Evolutionary conservation across 257 asterid species (phyloP), one percentile per base, ranked within the genome.

Genomic region (Asclepias syriaca): DNA sequence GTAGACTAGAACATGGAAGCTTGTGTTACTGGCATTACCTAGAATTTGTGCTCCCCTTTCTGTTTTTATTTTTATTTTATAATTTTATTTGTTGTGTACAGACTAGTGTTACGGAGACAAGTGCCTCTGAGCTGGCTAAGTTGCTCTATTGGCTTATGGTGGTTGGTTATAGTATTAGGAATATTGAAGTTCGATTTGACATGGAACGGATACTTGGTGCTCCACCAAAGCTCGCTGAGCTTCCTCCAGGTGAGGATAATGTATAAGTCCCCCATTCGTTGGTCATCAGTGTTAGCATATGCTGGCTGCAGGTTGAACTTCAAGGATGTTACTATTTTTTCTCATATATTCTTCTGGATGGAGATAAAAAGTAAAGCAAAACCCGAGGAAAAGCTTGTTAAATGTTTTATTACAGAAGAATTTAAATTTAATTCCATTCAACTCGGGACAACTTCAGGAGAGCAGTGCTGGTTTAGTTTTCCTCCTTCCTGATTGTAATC

Each of bases 131-230:
- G 81, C 97, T 95, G 24, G 98, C 92, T 39, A 95, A 90, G 80
- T 88, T 92, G 69, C 98, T 95, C 59, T 95, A 85, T 80, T 95
- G 99, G 99, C 98, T 95, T 32, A 95, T 95, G 99, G 96, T 95
- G 82, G 99, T 95, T 78, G 99, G 99, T 49, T 95, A 95, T 70
- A 85, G 99, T 55, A 85, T 95, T 68, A 89, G 98, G 37, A 95
- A 95, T 57, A 95, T 95, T 68, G 99, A 95, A 81, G 99, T 95
- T 48, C 97, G 97, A 39, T 90, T 90, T 58, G 99, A 95, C 79
- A 95, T 95, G 98, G 98, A 95, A 83, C 87, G 96, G 19, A 93
- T 92, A 22, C 90, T 95, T n/a, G 99, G 97, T 49, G 72, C 89
- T 67, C 84, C 93, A 21, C 84, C 90, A 39, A 95, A 90, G 84